A percentile compares a stretch with the other conserved stretches of the same genome.
These are phyloP conservation scores for Biscogniauxia mediterranea DNA, from an alignment of 2,329 filamentous ascomycete genomes.

Conservation along the genomic window DNA sequence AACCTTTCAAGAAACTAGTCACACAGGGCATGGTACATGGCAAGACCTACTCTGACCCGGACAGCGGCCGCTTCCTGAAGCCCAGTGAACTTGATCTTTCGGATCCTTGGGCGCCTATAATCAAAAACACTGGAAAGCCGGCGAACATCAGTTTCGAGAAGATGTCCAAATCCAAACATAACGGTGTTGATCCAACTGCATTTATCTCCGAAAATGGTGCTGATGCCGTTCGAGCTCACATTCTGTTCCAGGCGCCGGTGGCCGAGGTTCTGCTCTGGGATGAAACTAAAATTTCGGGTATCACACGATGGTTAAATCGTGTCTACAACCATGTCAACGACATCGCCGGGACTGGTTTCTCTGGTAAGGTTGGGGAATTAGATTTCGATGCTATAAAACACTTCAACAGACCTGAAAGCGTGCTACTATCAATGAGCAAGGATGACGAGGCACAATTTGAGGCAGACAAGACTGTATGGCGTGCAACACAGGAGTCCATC, in stretches of 20 bases:
- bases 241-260: constrained; percentile 85
- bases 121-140: constrained; percentile 58
- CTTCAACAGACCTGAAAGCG: constrained; percentile 36
- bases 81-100: constrained; percentile 70
- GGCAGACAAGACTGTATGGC: constrained; percentile 55
- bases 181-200: constrained; percentile 77
- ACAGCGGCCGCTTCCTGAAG: constrained; percentile 72
- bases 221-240: constrained; percentile 80
- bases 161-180: constrained; percentile 95
- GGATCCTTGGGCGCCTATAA: constrained; percentile 53
- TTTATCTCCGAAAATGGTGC: constrained; percentile 76
- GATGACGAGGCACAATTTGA: constrained; percentile 38
- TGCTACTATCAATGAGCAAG: constrained; percentile 31
- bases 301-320: constrained; percentile 76
- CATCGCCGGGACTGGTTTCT: constrained; percentile 19
- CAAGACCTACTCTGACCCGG: constrained; percentile 74
- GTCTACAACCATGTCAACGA: constrained; percentile 57
- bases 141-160: constrained; percentile 75
- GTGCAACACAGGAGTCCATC: constrained; percentile 66
- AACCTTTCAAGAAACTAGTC: constrained; percentile 80
- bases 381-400: constrained; percentile 32
- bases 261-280: constrained; percentile 87
- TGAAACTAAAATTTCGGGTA: constrained; percentile 74
- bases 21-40: constrained; percentile 94
- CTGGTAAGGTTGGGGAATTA: background rate